Evolutionary conservation across 2,329 filamentous ascomycete species (phyloP).

Genomic region (Trichoderma atroviride): DNA sequence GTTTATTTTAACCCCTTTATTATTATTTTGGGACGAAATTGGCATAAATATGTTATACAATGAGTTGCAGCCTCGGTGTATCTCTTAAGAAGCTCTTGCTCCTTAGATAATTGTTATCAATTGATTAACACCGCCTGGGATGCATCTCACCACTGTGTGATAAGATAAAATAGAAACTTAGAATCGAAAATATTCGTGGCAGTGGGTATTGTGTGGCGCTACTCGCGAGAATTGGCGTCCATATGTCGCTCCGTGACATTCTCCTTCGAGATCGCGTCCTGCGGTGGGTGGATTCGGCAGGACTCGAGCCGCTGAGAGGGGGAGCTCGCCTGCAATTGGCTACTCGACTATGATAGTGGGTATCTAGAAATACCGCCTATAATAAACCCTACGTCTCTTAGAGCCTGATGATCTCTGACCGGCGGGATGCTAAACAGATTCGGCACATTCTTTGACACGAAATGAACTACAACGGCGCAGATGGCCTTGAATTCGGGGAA

Average conservation of each 20-base stretch:
- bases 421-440: neutral
- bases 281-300: too few species aligned
- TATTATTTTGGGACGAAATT: neutral
- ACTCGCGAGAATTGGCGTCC: neutral
- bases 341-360: neutral
- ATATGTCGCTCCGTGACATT: neutral
- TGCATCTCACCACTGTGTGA: neutral
- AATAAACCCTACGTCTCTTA: neutral
- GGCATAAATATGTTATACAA: neutral
- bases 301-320: too few species aligned
- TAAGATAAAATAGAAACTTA: neutral
- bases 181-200: neutral
- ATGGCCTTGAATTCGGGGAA: neutral
- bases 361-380: neutral
- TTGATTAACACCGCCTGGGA: neutral
- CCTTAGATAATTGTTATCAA: neutral
- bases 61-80: neutral
- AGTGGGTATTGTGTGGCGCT: neutral
- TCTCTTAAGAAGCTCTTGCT: neutral
- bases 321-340: too few species aligned
- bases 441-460: neutral
- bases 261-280: too few species aligned
- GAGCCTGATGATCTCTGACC: neutral
- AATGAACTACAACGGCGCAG: constrained; percentile 1
- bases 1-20: neutral